Base-by-base conservation (phyloP, 139 green algal genomes). In the Marvania coccoides region DNA sequence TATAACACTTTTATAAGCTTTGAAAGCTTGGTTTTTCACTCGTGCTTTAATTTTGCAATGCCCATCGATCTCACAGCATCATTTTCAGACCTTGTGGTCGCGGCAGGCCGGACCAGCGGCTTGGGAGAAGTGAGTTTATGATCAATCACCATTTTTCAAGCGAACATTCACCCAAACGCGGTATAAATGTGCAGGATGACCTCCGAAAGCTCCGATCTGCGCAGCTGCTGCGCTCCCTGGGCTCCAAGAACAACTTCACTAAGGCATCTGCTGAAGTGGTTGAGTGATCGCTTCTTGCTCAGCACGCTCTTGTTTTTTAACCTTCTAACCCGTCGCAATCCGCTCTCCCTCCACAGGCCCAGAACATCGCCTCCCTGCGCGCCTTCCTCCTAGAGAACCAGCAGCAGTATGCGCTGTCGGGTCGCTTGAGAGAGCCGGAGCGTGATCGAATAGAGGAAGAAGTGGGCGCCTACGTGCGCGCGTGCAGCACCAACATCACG, bases 371-470 rank as follows among this genome's bases (percentile, higher is more conserved):
- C 1, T 46, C 58, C 7, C 57, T 88, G 8, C 47, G 48, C 23
- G 19, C 56, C 0, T 77, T 84, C 9, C 55, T 87, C 13, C 28
- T 51, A 0, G 57, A 57, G n/a, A 76, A 82, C 37, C 72, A 77
- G 35, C 53, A 59, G 5, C 72, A 83, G 23, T 88, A 83, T 47
- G 51, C 73, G 0, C 70, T 81, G 33, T 42, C 69, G 30, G 76
- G 72, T 71, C 29, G 53, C 38, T 67, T 74, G 24, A 57, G 26
- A 4, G 75, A 83, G 45, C 35, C 62, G 19, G 71, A 78, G 46
- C 67, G 79, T 5, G 82, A 88, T 65, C 47, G 61, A 3, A 72
- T 89, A 13, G 83, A 89, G 55, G 71, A 77, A 58, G 60, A 88
- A 35, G 62, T 89, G 28, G 74, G 70, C 2, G 26, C 33, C 5